A percentile compares a stretch with the other conserved stretches of the same genome.
These are phyloP conservation scores for Paecilomyces fulvus DNA, from an alignment of 2,329 filamentous ascomycete species.

Conservation along the genomic window DNA sequence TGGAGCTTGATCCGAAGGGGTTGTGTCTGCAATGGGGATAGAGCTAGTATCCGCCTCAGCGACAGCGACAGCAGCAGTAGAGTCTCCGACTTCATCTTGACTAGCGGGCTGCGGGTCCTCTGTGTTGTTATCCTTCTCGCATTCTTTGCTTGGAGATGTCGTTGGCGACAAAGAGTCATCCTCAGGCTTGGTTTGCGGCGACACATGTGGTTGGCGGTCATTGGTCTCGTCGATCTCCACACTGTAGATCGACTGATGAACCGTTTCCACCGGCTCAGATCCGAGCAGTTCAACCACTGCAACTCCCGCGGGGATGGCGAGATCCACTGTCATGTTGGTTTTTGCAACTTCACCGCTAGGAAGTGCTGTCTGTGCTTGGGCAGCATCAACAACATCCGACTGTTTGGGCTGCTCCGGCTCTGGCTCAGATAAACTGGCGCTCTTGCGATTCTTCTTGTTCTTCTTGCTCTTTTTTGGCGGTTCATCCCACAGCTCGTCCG, in stretches of 20 bases:
- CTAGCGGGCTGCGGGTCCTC: not conserved
- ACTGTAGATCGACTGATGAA: not conserved
- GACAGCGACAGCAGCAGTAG: not conserved
- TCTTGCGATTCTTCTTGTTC: not conserved
- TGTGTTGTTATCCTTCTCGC: not conserved
- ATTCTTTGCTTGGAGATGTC: not conserved
- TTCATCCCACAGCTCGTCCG: not conserved
- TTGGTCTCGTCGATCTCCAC: conserved; percentile 6
- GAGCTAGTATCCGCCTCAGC: not conserved
- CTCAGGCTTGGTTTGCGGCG: conserved; percentile 1
- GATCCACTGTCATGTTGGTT: not conserved
- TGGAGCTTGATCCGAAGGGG: not conserved
- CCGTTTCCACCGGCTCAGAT: not conserved
- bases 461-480: not conserved
- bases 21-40: not conserved
- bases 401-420: not conserved
- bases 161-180: not conserved
- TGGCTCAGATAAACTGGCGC: not conserved
- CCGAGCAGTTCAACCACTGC: conserved; percentile 1
- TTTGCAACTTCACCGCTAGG: not conserved
- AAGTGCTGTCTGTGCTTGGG: not conserved
- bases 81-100: not conserved
- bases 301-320: not conserved
- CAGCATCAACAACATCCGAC: not conserved
- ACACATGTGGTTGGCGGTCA: conserved; percentile 7